Evolutionary conservation across 139 green algal genomes (phyloP).

Genomic region (Spirogloea muscicola): DNA sequence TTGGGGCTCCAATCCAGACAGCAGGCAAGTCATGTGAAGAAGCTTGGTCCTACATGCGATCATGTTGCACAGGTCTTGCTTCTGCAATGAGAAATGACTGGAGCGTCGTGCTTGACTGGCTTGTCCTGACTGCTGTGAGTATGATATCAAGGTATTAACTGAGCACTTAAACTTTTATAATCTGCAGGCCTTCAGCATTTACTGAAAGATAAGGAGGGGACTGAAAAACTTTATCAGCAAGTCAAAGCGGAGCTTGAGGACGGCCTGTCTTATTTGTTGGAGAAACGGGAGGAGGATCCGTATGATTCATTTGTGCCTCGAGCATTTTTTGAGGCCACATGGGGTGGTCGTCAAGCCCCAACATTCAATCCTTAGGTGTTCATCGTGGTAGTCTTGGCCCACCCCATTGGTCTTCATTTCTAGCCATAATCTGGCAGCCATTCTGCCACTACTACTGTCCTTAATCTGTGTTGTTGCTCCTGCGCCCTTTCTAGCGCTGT

Average conservation of each 20-base stretch:
- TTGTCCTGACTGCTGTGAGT: too few relatives aligned
- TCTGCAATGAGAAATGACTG: too few relatives aligned
- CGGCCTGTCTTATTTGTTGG: conserved; percentile 70
- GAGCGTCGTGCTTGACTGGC: too few relatives aligned
- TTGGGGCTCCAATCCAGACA: conserved; percentile 64
- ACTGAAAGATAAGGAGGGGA: conserved; percentile 55
- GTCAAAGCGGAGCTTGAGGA: conserved; percentile 65
- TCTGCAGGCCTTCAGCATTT: conserved; percentile 36
- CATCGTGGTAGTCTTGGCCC: too few relatives aligned
- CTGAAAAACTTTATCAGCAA: conserved; percentile 64
- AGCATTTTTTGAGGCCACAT: conserved; percentile 70
- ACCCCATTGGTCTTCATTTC: too few relatives aligned
- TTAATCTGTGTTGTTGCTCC: too few relatives aligned
- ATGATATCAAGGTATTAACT: too few relatives aligned
- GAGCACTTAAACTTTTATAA: too few relatives aligned
- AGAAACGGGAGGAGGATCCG: conserved; percentile 69
- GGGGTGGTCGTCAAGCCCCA: conserved; percentile 65
- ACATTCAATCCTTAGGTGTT: conserved; percentile 76
- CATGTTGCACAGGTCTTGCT: not conserved
- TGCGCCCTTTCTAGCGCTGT: too few relatives aligned
- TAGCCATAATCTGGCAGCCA: too few relatives aligned
- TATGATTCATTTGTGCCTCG: conserved; percentile 68
- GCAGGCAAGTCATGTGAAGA: conserved; percentile 20
- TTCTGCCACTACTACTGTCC: too few relatives aligned
- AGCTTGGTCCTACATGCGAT: not conserved